Percentiles rank a stretch among this genome's conserved stretches.
These are phyloP conservation scores for Hygrophoropsis aurantiaca DNA, from an alignment of 768 basidiomycete genomes.

Conservation along the genomic window DNA sequence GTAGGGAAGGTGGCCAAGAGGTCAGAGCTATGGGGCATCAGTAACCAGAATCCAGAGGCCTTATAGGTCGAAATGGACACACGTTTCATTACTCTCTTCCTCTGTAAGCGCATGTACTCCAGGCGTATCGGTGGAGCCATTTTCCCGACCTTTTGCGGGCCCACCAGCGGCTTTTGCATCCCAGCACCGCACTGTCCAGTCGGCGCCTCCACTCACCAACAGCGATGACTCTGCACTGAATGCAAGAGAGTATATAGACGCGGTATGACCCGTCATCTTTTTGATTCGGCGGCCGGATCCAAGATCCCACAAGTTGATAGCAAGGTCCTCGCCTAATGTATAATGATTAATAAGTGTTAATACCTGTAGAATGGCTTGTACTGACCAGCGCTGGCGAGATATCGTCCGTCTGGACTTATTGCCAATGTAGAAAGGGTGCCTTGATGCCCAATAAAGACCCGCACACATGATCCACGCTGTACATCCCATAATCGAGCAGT, in stretches of 20 bases:
- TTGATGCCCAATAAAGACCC: slow-evolving; percentile 95
- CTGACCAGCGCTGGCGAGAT: slow-evolving; percentile 86
- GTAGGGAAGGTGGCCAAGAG: slow-evolving; percentile 90
- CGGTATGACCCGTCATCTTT: slow-evolving; percentile 92
- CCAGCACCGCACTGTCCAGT: slow-evolving; percentile 99
- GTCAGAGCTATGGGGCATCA: slow-evolving; percentile 58
- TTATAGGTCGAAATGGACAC: slow-evolving; percentile 31
- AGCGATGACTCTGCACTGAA: slow-evolving; percentile 92
- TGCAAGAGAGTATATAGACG: slow-evolving; percentile 84
- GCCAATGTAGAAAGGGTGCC: slow-evolving; percentile 84
- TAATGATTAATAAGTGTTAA: slow-evolving; percentile 1
- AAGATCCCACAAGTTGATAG: slow-evolving; percentile 96
- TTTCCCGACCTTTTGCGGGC: slow-evolving; percentile 56
- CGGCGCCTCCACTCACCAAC: slow-evolving; percentile 87
- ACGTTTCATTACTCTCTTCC: slow-evolving; percentile 73
- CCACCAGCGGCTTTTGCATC: slow-evolving; percentile 86
- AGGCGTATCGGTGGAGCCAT: slow-evolving; percentile 41
- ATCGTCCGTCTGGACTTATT: slow-evolving; percentile 91
- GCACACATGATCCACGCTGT: slow-evolving; percentile 90
- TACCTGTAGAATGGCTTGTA: slow-evolving; percentile 7
- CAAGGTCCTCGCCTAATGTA: slow-evolving; percentile 75
- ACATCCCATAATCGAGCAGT: slow-evolving; percentile 98
- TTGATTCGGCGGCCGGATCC: slow-evolving; percentile 94
- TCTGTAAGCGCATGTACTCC: slow-evolving; percentile 41
- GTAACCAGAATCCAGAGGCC: slow-evolving; percentile 3